Evolutionary conservation across 2,329 filamentous ascomycete genomes (phyloP).

Genomic region (Fusarium kyushuense): DNA sequence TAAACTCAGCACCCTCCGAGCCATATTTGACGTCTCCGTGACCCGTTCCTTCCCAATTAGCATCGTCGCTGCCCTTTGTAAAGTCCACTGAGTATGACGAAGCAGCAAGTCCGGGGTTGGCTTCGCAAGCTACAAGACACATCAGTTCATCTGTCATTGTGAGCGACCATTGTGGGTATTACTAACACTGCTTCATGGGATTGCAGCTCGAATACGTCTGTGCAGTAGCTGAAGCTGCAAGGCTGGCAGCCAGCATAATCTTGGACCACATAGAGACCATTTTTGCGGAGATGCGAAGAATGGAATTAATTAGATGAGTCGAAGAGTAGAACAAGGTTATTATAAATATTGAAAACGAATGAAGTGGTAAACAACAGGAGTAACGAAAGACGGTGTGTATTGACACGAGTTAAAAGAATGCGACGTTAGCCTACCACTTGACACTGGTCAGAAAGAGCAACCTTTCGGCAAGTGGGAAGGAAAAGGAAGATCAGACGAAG

Average conservation of each 20-base stretch:
- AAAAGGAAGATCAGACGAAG: neutral
- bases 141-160: neutral
- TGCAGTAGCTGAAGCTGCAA: conserved; percentile 29
- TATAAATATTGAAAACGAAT: conserved; percentile 2
- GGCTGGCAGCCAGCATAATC: conserved; percentile 25
- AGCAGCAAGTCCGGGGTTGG: conserved; percentile 27
- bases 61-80: conserved; percentile 36
- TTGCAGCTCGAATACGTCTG: conserved; percentile 40
- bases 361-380: neutral
- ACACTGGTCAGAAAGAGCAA: conserved; percentile 10
- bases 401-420: conserved; percentile 12
- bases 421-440: conserved; percentile 11
- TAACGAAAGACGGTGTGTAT: conserved; percentile 19
- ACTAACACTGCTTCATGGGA: conserved; percentile 38
- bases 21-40: conserved; percentile 38
- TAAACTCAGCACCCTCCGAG: conserved; percentile 49
- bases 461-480: conserved; percentile 24
- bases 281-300: neutral
- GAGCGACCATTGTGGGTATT: neutral
- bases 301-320: neutral
- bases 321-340: neutral
- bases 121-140: conserved; percentile 7
- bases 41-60: conserved; percentile 38
- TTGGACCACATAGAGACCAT: conserved; percentile 22
- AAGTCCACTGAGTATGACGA: conserved; percentile 42